These are phyloP conservation scores for Tilletia caries DNA, from an alignment of 1,284 basidiomycete species.

Conservation along the genomic window DNA sequence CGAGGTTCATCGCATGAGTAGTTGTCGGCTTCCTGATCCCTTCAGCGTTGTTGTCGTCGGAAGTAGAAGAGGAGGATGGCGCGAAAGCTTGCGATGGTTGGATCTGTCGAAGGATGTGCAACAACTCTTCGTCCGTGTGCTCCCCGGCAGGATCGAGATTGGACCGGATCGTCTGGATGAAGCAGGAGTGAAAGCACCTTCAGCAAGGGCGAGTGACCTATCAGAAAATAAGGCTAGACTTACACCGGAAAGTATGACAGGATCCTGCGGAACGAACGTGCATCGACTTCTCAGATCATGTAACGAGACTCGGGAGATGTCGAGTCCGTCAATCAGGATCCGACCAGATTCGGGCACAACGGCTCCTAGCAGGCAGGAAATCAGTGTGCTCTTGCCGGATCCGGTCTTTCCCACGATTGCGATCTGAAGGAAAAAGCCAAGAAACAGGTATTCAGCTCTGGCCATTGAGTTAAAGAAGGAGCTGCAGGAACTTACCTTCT, in stretches of 20 bases:
- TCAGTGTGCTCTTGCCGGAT: conserved; percentile 53
- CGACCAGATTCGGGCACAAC: conserved; percentile 34
- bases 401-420: conserved; percentile 73
- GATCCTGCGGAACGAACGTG: conserved; percentile 61
- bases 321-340: conserved; percentile 45
- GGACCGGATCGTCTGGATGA: conserved; percentile 65
- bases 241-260: conserved; percentile 75
- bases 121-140: conserved; percentile 74
- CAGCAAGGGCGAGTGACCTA: background rate
- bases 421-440: conserved; percentile 51
- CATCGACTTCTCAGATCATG: conserved; percentile 53
- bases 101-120: conserved; percentile 60
- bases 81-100: conserved; percentile 10
- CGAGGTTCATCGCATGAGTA: conserved; percentile 59
- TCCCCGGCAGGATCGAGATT: conserved; percentile 85
- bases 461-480: background rate
- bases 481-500: conserved; percentile 58
- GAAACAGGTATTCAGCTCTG: background rate
- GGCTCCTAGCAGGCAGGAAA: conserved; percentile 26
- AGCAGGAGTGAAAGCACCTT: background rate
- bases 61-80: conserved; percentile 4
- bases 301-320: conserved; percentile 31
- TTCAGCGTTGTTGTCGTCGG: conserved; percentile 1
- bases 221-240: background rate
- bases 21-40: conserved; percentile 5